These are phyloP conservation scores for Saksenaea oblongispora DNA, from an alignment of 371 early-diverging fungal genomes.

Conservation along the genomic window DNA sequence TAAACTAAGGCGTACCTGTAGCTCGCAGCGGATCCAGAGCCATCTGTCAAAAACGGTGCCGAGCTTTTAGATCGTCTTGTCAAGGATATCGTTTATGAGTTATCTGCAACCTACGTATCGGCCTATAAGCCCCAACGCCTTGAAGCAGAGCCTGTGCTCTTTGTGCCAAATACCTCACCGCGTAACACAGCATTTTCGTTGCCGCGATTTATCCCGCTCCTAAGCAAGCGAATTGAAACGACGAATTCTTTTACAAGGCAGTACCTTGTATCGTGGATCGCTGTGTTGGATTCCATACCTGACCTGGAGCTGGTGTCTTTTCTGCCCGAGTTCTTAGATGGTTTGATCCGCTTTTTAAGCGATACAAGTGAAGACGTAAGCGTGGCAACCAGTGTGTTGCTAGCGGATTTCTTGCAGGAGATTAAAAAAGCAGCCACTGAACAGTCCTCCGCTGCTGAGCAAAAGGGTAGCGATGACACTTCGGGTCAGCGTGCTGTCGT, in stretches of 20 bases:
- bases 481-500: constrained; percentile 78
- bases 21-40: constrained; percentile 83
- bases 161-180: constrained; percentile 30
- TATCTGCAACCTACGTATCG: constrained; percentile 67
- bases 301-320: constrained; percentile 86
- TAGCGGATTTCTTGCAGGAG: constrained; percentile 80
- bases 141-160: constrained; percentile 6
- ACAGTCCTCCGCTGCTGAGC: constrained; percentile 16
- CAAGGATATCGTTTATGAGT: constrained; percentile 92
- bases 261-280: constrained; percentile 92
- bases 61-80: constrained; percentile 87
- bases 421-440: constrained; percentile 76
- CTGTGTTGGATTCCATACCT: constrained; percentile 85
- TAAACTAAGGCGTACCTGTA: constrained; percentile 14
- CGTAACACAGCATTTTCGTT: constrained; percentile 74
- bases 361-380: constrained; percentile 88
- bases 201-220: constrained; percentile 85
- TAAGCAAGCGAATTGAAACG: constrained; percentile 85
- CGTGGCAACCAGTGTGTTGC: constrained; percentile 62
- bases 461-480: not conserved
- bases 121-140: constrained; percentile 32
- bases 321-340: constrained; percentile 88
- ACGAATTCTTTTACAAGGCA: constrained; percentile 85
- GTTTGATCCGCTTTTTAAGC: constrained; percentile 79
- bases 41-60: constrained; percentile 86